Evolutionary conservation across 257 asterid genomes (phyloP), one percentile per base, ranked within the genome.

Genomic region (Lithospermum erythrorhizon): DNA sequence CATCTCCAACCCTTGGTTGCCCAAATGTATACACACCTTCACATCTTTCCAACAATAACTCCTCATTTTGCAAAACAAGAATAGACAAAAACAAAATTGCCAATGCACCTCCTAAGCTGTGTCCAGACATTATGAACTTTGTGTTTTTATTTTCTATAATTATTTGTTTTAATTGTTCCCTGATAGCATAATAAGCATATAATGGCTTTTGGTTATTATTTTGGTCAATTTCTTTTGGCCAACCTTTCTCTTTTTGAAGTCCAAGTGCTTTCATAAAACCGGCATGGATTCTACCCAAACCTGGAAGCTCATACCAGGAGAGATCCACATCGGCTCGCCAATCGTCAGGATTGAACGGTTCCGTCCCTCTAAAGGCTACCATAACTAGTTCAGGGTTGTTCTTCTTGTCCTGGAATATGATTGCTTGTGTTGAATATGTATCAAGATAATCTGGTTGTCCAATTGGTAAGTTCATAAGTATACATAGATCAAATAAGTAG

Each of bases 11-110:
- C 21, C 95, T 83, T 9, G 96, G 96, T 63, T 87, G 96, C 37
- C 95, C 96, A 55, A 79, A 87, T 3, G 94, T 81, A 78, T 85
- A 81, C 14, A 85, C 93, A 57, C 94, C 96, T 65, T 83, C 87
- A 75, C 83, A 15, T 25, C 72, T 76, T 6, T 61, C 51, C 65
- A 87, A 69, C 65, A 87, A 0, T 59, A 22, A 13, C 37, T 84
- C 70, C 79, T 87, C 94, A 29, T 72, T 84, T 25, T 87, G 94
- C 3, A 81, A 55, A 0, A 64, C 56, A 11, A 87, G 65, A 27
- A 84, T 48, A 8, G 77, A 69, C 4, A 70, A 77, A 25, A 80
- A 80, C 23, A 87, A 21, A 21, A 84, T 70, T 35, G 94, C 94
- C 51, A 87, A 32, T 21, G 94, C 91, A 69, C 82, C 96, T 9